Conservation (phyloP, 192 early-diverging fungal genomes). For the Coemansia sp. region DNA sequence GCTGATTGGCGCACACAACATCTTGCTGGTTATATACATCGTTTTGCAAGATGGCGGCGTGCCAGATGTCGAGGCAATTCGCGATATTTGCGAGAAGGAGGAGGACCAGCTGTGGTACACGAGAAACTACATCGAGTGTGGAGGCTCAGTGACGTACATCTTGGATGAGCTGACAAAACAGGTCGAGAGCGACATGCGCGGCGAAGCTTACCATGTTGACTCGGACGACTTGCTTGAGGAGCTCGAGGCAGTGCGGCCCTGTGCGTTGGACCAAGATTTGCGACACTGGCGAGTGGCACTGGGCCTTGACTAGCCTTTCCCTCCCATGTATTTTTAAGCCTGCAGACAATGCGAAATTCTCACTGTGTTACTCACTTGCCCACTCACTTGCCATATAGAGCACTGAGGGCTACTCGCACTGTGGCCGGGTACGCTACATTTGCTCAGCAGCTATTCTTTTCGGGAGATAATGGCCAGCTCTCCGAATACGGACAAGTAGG, state of each 20-base stretch:
- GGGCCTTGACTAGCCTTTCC: background rate
- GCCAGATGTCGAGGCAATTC: conserved; percentile 20
- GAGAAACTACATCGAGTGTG: conserved; percentile 34
- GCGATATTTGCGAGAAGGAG: conserved; percentile 31
- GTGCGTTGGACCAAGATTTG: conserved; percentile 35
- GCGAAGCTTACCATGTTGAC: conserved; percentile 38
- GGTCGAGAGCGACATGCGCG: conserved; percentile 40
- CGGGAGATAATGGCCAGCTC: background rate
- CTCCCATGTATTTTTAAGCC: background rate
- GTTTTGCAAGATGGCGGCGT: conserved; percentile 36
- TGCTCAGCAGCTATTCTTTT: background rate
- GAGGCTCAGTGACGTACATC: conserved; percentile 38
- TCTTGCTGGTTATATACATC: conserved; percentile 43
- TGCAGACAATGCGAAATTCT: background rate
- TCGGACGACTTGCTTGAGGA: conserved; percentile 32
- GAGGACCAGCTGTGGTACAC: conserved; percentile 13
- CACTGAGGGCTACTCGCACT: conserved; percentile 1
- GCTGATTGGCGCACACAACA: conserved; percentile 44
- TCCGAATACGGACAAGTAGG: background rate
- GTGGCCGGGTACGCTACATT: background rate
- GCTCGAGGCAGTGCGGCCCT: conserved; percentile 33
- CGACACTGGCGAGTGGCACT: conserved; percentile 32
- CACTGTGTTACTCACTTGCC: background rate
- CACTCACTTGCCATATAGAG: too few relatives aligned
- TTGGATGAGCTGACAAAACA: conserved; percentile 41